phyloP scores from a whole-genome alignment of 73 alveolate genomes.

The Paramecium sexaurelia region DNA sequence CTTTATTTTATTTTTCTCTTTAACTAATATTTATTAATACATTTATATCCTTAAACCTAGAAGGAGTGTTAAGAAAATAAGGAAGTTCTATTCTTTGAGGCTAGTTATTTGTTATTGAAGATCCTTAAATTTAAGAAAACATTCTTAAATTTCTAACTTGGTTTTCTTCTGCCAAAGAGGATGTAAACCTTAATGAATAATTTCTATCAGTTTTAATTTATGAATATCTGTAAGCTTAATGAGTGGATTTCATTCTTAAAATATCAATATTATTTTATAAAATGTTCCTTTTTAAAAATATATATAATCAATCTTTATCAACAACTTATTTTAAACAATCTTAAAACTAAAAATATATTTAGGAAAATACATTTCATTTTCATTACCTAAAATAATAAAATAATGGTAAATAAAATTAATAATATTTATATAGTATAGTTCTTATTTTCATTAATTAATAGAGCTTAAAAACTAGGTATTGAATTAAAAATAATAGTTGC shows the following conservation, averaged over 20 bases:
- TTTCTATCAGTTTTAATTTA: not conserved
- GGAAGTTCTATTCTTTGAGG: conserved; percentile 91
- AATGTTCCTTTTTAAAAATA: too few relatives aligned
- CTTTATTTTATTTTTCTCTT: not conserved
- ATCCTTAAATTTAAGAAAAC: conserved; percentile 26
- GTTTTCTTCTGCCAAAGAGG: conserved; percentile 69
- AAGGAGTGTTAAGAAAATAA: conserved; percentile 86
- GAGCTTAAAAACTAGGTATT: not conserved
- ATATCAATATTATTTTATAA: not conserved
- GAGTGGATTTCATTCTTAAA: not conserved
- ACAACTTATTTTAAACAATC: too few relatives aligned
- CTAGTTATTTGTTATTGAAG: conserved; percentile 21
- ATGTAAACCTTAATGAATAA: conserved; percentile 10
- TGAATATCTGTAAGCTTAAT: not conserved
- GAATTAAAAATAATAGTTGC: not conserved
- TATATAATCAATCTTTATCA: too few relatives aligned
- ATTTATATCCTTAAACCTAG: conserved; percentile 38
- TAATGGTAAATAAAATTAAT: too few relatives aligned
- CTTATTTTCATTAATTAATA: too few relatives aligned
- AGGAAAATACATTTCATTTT: too few relatives aligned
- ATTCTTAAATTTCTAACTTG: conserved; percentile 49
- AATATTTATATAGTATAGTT: too few relatives aligned
- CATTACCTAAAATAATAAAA: too few relatives aligned
- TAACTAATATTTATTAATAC: not conserved
- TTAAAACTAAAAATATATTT: too few relatives aligned